Percentiles rank a stretch among this genome's conserved stretches.
phyloP scores from a whole-genome alignment of 108 stramenopile species.

The Fragilaria radians region DNA sequence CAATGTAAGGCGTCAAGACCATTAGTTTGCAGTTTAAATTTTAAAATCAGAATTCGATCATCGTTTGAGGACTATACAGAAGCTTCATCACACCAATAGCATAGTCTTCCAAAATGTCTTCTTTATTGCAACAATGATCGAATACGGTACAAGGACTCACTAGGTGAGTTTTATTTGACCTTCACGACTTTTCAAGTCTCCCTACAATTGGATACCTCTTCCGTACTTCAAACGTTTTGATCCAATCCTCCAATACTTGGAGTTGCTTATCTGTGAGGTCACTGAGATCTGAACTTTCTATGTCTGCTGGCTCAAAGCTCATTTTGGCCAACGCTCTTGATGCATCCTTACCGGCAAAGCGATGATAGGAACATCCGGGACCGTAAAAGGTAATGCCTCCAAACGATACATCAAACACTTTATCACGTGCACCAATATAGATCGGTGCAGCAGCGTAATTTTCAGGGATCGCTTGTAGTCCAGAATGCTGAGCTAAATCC shows the following conservation, averaged over 20 bases:
- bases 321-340: conserved; percentile 94
- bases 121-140: no score
- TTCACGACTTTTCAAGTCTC: conserved; percentile 29
- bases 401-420: conserved; percentile 94
- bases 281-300: conserved; percentile 59
- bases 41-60: neutral
- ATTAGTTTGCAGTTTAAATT: neutral
- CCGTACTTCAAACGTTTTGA: conserved; percentile 82
- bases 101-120: no score
- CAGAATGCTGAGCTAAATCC: conserved; percentile 56
- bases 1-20: neutral
- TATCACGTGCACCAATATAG: conserved; percentile 70
- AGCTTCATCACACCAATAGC: neutral
- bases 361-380: conserved; percentile 78
- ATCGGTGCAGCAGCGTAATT: conserved; percentile 76
- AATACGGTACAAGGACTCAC: no score
- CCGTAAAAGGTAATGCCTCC: conserved; percentile 88
- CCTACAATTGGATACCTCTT: conserved; percentile 92
- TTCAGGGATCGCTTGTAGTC: conserved; percentile 44
- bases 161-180: no score
- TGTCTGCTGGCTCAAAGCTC: conserved; percentile 90
- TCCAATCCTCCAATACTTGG: conserved; percentile 91
- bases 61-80: neutral
- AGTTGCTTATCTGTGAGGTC: conserved; percentile 80
- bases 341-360: conserved; percentile 94